Conservation (phyloP, 169 alveolate genomes). For the Eimeria zaria region DNA sequence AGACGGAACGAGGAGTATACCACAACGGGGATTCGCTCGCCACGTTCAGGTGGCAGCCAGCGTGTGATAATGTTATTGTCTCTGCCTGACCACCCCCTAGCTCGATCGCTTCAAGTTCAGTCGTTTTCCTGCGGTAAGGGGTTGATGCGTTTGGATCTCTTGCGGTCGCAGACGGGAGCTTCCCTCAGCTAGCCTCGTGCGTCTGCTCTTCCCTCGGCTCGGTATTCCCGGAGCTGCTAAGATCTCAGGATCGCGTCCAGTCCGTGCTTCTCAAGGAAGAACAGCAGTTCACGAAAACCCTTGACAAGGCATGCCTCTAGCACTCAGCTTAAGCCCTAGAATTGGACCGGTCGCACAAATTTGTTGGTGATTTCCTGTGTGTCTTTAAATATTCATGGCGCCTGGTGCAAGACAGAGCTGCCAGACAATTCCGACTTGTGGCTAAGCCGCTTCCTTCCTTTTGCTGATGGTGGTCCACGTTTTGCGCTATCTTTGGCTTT, state of each 20-base stretch:
- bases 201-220: constrained; percentile 92
- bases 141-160: not conserved
- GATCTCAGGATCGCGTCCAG: constrained; percentile 91
- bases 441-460: not conserved
- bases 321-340: not conserved
- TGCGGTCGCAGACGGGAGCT: constrained; percentile 91
- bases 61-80: not conserved
- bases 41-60: not conserved
- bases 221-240: constrained; percentile 92
- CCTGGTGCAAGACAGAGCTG: not conserved
- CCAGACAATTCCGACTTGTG: not conserved
- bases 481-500: not conserved
- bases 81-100: not conserved
- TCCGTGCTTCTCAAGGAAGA: constrained; percentile 93
- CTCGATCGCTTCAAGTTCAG: not conserved
- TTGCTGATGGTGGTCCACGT: not conserved
- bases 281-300: constrained; percentile 92
- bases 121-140: not conserved
- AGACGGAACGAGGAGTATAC: not conserved
- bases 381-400: not conserved
- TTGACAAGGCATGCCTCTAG: constrained; percentile 88
- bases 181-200: constrained; percentile 92
- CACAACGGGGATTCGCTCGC: not conserved
- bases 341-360: not conserved
- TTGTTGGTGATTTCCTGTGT: not conserved